A percentile compares a stretch with the other conserved stretches of the same genome.
These are phyloP conservation scores for Ascochyta clinopodiicola DNA, from an alignment of 2,329 filamentous ascomycete species.

Conservation along the genomic window DNA sequence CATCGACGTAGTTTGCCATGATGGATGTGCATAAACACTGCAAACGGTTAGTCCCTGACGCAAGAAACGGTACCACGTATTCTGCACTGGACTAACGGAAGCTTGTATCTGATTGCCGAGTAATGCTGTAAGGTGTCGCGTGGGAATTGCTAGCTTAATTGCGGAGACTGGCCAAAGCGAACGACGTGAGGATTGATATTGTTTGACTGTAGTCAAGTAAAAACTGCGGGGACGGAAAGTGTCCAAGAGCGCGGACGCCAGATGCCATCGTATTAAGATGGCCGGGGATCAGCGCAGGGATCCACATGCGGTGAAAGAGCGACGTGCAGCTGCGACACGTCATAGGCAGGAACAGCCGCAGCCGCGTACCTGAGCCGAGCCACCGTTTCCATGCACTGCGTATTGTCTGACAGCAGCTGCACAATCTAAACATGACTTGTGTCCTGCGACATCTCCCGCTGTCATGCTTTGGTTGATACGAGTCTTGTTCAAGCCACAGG, in stretches of 20 bases:
- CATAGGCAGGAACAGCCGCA: constrained; percentile 7
- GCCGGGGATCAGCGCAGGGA: constrained; percentile 13
- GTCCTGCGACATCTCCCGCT: constrained; percentile 1
- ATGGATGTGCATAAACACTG: constrained; percentile 25
- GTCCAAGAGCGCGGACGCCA: constrained; percentile 4
- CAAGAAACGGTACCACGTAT: constrained; percentile 2
- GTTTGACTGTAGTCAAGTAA: constrained; percentile 2
- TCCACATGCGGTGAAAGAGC: constrained; percentile 12
- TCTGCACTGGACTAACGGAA: constrained; percentile 9
- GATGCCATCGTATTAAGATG: constrained; percentile 6
- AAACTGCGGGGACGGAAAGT: constrained; percentile 13
- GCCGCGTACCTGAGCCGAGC: constrained; percentile 15
- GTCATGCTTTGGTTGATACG: constrained; percentile 6
- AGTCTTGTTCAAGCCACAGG: constrained; percentile 15
- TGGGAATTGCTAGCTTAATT: neutral
- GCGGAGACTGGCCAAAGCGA: constrained; percentile 3
- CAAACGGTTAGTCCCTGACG: constrained; percentile 20
- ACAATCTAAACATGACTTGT: constrained; percentile 1
- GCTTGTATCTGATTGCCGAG: constrained; percentile 8
- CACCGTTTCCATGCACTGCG: constrained; percentile 4
- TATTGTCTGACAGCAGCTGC: constrained; percentile 8
- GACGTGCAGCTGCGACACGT: constrained; percentile 11
- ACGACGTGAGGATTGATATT: neutral
- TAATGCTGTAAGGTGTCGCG: constrained; percentile 3
- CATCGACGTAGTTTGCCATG: constrained; percentile 41